Evolutionary conservation across 2,329 filamentous ascomycete species (phyloP).

Genomic region (Fusarium coicis): DNA sequence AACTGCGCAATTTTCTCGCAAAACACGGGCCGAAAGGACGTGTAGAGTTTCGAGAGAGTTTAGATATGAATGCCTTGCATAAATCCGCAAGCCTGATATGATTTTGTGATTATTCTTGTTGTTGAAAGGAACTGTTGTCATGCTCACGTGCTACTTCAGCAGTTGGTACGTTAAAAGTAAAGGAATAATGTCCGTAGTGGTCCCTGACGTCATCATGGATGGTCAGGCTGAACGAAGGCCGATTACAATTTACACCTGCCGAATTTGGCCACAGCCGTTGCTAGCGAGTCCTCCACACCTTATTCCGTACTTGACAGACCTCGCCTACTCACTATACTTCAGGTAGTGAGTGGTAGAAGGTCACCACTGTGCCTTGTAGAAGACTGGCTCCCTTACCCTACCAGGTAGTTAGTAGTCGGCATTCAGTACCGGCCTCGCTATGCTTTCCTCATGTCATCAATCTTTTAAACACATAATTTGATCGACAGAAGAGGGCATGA

Average conservation of each 20-base stretch:
- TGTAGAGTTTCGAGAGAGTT: not conserved
- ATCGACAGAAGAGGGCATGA: not conserved
- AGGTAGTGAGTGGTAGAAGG: not conserved
- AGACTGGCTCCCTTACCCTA: not conserved
- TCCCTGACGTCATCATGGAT: slow-evolving; percentile 27
- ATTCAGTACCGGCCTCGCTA: not conserved
- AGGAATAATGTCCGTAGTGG: not conserved
- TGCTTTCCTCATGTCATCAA: not conserved
- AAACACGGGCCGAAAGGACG: not conserved
- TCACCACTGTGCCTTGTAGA: not conserved
- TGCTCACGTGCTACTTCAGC: not conserved
- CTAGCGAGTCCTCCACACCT: not conserved
- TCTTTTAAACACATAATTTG: not conserved
- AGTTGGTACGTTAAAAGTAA: not conserved
- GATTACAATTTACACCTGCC: slow-evolving; percentile 20
- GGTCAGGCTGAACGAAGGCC: not conserved
- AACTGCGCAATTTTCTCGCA: not conserved
- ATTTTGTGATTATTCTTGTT: not conserved
- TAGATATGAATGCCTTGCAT: not conserved
- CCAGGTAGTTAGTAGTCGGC: not conserved
- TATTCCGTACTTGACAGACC: not conserved
- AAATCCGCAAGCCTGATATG: not conserved
- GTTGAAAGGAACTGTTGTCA: not conserved
- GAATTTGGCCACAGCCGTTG: slow-evolving; percentile 12
- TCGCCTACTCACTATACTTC: not conserved